Conservation (phyloP, 495 filamentous ascomycete species). For the Hypoxylon perforatum region DNA sequence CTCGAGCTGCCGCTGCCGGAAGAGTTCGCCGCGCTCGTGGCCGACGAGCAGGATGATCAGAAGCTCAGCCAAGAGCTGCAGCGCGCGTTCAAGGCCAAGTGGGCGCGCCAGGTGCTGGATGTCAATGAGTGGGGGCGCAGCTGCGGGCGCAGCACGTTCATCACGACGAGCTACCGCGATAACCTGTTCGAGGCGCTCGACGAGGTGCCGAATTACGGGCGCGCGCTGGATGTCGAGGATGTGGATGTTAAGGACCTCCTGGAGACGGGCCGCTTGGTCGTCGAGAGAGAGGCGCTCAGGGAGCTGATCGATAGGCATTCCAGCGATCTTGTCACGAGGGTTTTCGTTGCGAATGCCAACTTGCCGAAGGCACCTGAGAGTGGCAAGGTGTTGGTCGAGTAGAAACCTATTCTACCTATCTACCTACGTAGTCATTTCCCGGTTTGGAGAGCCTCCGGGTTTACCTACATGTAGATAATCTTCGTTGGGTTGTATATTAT, state of each 20-base stretch:
- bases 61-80: slow-evolving; percentile 49
- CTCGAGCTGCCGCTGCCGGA: slow-evolving; percentile 68
- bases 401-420: not conserved
- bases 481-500: too few species aligned
- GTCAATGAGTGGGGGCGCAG: slow-evolving; percentile 76
- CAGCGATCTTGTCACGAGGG: slow-evolving; percentile 70
- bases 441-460: too few species aligned
- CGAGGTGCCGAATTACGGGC: slow-evolving; percentile 70
- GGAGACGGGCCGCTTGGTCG: slow-evolving; percentile 82
- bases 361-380: slow-evolving; percentile 24
- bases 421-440: too few species aligned
- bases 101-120: slow-evolving; percentile 71
- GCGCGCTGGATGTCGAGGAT: slow-evolving; percentile 72
- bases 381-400: slow-evolving; percentile 40
- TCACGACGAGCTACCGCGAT: slow-evolving; percentile 68
- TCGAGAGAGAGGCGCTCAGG: slow-evolving; percentile 85
- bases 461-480: too few species aligned
- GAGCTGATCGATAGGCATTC: slow-evolving; percentile 79
- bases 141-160: slow-evolving; percentile 79
- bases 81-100: slow-evolving; percentile 64
- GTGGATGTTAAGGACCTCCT: slow-evolving; percentile 95
- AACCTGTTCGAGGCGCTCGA: slow-evolving; percentile 69
- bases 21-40: slow-evolving; percentile 50
- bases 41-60: too few species aligned
- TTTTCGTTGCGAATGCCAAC: slow-evolving; percentile 39